These are phyloP conservation scores for Fusarium sp. DNA, from an alignment of 2,329 filamentous ascomycete genomes.

Conservation along the genomic window DNA sequence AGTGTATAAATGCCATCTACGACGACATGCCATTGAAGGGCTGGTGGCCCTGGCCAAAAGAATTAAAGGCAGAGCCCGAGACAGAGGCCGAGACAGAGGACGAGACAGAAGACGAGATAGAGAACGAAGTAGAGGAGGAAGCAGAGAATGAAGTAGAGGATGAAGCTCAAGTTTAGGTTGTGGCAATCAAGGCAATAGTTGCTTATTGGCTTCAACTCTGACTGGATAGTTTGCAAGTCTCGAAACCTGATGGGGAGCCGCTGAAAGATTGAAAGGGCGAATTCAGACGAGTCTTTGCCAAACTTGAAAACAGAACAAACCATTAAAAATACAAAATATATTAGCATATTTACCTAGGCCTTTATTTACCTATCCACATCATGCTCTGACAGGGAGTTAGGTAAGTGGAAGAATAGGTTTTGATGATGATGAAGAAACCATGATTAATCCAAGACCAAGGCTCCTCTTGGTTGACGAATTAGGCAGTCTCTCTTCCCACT, in stretches of 20 bases:
- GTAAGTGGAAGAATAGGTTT: neutral
- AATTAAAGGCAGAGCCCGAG: neutral
- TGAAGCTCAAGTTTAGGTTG: neutral
- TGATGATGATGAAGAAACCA: neutral
- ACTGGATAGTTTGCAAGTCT: neutral
- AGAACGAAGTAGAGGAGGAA: neutral
- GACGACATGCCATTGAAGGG: neutral
- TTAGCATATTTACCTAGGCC: neutral
- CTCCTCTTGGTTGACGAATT: neutral
- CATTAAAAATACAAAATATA: neutral
- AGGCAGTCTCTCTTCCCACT: neutral
- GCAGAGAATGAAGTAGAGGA: neutral
- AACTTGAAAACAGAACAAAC: neutral
- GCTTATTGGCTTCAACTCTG: neutral
- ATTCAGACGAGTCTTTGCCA: neutral
- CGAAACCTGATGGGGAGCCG: neutral
- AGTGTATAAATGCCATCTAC: neutral
- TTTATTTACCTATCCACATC: neutral
- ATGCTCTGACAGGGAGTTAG: neutral
- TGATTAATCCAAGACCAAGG: neutral
- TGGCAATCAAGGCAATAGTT: neutral
- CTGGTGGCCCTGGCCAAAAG: conserved; percentile 1
- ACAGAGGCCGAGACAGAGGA: neutral
- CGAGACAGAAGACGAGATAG: neutral
- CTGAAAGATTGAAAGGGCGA: neutral